Evolutionary conservation across 2,329 filamentous ascomycete species (phyloP), one percentile per base, ranked within the genome.

Genomic region (Cladosporium sp.): DNA sequence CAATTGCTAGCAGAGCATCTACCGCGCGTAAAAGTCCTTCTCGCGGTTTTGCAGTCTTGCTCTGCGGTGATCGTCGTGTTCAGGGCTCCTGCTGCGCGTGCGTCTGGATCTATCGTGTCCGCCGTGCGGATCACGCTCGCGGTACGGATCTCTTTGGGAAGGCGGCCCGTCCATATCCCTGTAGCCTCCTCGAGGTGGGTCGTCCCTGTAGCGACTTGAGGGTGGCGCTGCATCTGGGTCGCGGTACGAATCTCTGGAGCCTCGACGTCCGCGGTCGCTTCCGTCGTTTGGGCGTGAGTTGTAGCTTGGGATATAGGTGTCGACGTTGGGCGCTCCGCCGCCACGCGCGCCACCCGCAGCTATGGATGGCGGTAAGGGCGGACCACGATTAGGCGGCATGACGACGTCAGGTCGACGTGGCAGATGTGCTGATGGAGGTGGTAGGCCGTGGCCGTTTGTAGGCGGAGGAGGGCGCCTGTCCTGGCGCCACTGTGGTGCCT

Each of bases 221-320:
- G 39, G 48, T 23, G 63, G 49, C n/a, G 46, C 63, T 43, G 68
- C 67, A 32, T 70, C 66, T 28, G 68, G 57, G 51, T 72, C 68
- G 30, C 64, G 62, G 21, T 64, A 64, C 36, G 51, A 64, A 26
- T 69, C 72, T 72, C 56, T 58, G 28, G 64, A 74, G 65, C 57
- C 76, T 67, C 26, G 69, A 14, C 62, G 66, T 23, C 72, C 72
- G 16, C 69, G 65, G 56, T 70, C 67, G n/a, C 70, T 70, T 28
- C 67, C 32, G 21, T 67, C 58, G 54, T 67, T 51, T 36, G 70
- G 65, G 11, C 53, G 53, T 13, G 56, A 43, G 34, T 36, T 36
- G 65, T 82, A 83, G 54, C 76, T 76, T 1, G 81, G 81, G 30
- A 82, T 80, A 67, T 83, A 83, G 0, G 77, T 80, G 66, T 83